Evolutionary conservation across 2,329 filamentous ascomycete genomes (phyloP).

Genomic region (Aureobasidium musti): DNA sequence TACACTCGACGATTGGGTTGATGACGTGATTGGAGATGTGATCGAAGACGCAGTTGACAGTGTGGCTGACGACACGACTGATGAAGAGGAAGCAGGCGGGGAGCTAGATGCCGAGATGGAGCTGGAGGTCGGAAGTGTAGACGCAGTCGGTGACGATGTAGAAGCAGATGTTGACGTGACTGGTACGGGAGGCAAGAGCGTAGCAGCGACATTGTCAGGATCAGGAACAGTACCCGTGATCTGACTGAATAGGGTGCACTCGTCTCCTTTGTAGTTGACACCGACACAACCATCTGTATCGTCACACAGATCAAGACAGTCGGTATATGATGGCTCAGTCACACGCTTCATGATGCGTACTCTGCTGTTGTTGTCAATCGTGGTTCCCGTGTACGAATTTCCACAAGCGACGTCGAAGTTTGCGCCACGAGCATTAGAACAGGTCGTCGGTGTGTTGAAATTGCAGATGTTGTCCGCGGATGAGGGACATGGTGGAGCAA

Average conservation of each 20-base stretch:
- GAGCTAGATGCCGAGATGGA: neutral
- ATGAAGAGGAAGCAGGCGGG: neutral
- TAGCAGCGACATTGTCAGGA: constrained; percentile 33
- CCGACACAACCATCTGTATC: constrained; percentile 36
- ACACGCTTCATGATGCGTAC: constrained; percentile 27
- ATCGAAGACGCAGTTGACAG: no score
- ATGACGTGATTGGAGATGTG: no score
- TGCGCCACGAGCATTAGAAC: constrained; percentile 11
- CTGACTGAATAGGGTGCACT: constrained; percentile 39
- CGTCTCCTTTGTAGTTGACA: constrained; percentile 37
- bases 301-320: constrained; percentile 37
- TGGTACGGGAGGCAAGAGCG: constrained; percentile 8
- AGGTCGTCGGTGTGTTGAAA: constrained; percentile 8
- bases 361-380: constrained; percentile 31
- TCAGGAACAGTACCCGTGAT: constrained; percentile 37
- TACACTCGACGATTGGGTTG: no score
- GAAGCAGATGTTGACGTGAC: constrained; percentile 14
- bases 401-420: constrained; percentile 35
- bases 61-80: neutral
- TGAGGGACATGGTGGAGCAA: constrained; percentile 23
- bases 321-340: constrained; percentile 31
- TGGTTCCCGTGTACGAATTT: constrained; percentile 33
- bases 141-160: constrained; percentile 4
- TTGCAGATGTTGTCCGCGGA: constrained; percentile 23
- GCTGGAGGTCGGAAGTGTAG: neutral